These are phyloP conservation scores for Thelephora aurantiotincta DNA, from an alignment of 768 basidiomycete genomes.

Conservation along the genomic window DNA sequence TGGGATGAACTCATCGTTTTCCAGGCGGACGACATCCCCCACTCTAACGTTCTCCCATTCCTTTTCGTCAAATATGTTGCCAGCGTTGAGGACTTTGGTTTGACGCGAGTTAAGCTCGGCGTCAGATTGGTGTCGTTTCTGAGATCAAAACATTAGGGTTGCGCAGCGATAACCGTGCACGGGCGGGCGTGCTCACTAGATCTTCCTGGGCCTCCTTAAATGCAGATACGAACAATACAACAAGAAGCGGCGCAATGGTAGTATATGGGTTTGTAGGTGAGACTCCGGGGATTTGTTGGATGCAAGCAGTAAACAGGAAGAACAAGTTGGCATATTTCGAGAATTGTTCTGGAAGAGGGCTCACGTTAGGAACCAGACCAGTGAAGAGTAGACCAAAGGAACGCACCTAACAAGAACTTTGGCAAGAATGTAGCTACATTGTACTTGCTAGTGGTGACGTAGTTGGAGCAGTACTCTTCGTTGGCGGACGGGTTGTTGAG, in stretches of 20 bases:
- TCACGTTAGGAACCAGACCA: neutral
- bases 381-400: neutral
- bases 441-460: conserved; percentile 91
- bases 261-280: conserved; percentile 94
- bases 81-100: conserved; percentile 56
- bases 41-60: conserved; percentile 87
- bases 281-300: conserved; percentile 95
- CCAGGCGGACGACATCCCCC: conserved; percentile 84
- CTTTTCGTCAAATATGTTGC: conserved; percentile 51
- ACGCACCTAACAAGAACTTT: conserved; percentile 82
- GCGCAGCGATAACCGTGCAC: neutral
- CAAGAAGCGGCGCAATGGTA: conserved; percentile 80
- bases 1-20: conserved; percentile 89
- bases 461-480: conserved; percentile 62
- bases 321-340: conserved; percentile 98
- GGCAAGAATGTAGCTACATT: conserved; percentile 77
- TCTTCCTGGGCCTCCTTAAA: conserved; percentile 96
- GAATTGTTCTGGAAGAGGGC: conserved; percentile 65
- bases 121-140: conserved; percentile 98
- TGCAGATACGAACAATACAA: conserved; percentile 85
- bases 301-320: conserved; percentile 94
- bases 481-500: conserved; percentile 66
- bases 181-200: conserved; percentile 36
- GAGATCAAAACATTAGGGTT: neutral
- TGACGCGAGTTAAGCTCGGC: conserved; percentile 75